phyloP scores from a whole-genome alignment of 805 yeast species.

The Saccharomycopsis oosterbeekiorum region DNA sequence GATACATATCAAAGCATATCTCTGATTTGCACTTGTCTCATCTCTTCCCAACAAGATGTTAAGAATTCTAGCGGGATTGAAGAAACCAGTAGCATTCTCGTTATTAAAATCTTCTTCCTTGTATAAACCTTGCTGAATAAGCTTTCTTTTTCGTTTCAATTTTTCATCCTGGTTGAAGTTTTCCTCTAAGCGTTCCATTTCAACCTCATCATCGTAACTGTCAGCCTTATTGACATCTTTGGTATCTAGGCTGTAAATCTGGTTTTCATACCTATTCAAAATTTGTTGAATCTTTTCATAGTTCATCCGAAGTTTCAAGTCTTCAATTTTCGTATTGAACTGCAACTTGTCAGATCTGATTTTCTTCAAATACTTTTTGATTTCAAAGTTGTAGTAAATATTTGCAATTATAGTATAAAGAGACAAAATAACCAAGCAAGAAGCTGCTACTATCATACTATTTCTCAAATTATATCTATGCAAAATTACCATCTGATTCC shows the following conservation, averaged over 20 bases:
- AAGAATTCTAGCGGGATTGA: constrained; percentile 2
- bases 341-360: constrained; percentile 10
- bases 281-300: constrained; percentile 12
- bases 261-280: not conserved
- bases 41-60: constrained; percentile 25
- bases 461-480: not conserved
- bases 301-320: constrained; percentile 14
- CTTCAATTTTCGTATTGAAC: constrained; percentile 6
- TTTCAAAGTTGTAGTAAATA: constrained; percentile 1
- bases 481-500: not conserved
- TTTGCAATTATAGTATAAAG: not conserved
- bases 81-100: not conserved
- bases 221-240: constrained; percentile 1
- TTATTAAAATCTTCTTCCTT: constrained; percentile 4
- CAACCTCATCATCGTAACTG: constrained; percentile 7
- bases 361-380: constrained; percentile 5
- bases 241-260: not conserved
- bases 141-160: constrained; percentile 9
- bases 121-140: constrained; percentile 10
- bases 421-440: constrained; percentile 1
- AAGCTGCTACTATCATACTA: not conserved
- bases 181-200: constrained; percentile 9
- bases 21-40: constrained; percentile 29
- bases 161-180: constrained; percentile 8
- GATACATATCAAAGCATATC: constrained; percentile 36